Conservation (phyloP, 2,329 filamentous ascomycete species). For the Colletotrichum gigasporum region DNA sequence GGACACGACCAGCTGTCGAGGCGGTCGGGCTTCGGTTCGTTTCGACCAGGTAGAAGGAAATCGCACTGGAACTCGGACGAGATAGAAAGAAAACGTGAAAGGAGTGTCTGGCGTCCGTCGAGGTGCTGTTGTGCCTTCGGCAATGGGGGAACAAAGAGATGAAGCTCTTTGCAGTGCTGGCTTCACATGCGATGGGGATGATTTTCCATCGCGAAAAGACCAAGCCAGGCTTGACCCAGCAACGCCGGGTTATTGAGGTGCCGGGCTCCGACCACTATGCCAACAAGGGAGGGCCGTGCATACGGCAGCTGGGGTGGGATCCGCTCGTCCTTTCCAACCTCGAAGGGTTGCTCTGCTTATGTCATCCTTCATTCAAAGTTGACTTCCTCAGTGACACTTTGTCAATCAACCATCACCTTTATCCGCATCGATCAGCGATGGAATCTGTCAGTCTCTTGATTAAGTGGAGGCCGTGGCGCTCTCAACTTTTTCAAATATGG, state of each 20-base stretch:
- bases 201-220: constrained; percentile 25
- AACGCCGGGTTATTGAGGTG: constrained; percentile 15
- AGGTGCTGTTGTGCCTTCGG: constrained; percentile 26
- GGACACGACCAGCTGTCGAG: background rate
- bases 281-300: background rate
- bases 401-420: no score
- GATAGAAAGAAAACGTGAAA: background rate
- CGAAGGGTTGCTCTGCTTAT: background rate
- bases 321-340: no score
- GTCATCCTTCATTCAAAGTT: no score
- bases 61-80: background rate
- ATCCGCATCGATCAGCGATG: no score
- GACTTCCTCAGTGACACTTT: no score
- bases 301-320: no score
- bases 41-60: background rate
- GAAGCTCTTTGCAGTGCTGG: constrained; percentile 1
- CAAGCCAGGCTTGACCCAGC: constrained; percentile 21
- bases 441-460: no score
- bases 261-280: background rate
- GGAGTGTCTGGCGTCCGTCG: constrained; percentile 1
- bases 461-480: no score
- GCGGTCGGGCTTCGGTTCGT: background rate
- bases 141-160: background rate
- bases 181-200: constrained; percentile 16
- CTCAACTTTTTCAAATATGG: no score